phyloP scores from a whole-genome alignment of 768 basidiomycete species.

The Boletus sp. region DNA sequence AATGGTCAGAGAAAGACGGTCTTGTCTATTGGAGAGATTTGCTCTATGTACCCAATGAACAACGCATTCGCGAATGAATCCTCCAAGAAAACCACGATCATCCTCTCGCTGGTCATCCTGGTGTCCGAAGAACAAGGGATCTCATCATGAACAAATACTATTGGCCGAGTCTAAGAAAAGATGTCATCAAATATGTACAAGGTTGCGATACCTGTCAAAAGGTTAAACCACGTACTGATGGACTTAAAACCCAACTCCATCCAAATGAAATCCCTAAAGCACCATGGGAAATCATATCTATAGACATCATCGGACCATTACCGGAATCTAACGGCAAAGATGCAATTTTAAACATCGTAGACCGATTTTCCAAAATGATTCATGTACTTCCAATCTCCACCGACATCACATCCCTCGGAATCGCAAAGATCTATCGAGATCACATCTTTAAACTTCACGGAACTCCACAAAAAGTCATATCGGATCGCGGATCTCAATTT shows the following conservation, averaged over 20 bases:
- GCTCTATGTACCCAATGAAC: not conserved
- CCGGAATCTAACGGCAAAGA: no score
- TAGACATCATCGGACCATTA: no score
- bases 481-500: no score
- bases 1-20: not conserved
- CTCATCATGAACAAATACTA: not conserved
- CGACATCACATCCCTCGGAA: no score
- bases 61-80: not conserved
- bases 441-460: no score
- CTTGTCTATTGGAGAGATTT: not conserved
- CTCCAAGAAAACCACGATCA: not conserved
- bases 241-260: rapidly evolving
- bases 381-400: not conserved
- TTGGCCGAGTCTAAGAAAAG: not conserved
- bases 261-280: not conserved
- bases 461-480: no score
- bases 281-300: not conserved
- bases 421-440: no score
- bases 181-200: not conserved
- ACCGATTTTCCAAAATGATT: not conserved
- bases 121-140: not conserved
- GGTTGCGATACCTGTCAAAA: not conserved
- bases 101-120: not conserved
- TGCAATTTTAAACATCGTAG: not conserved
- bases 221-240: not conserved